Conservation (phyloP, 164 flowering plant genomes). For the Vitis rotundifolia region DNA sequence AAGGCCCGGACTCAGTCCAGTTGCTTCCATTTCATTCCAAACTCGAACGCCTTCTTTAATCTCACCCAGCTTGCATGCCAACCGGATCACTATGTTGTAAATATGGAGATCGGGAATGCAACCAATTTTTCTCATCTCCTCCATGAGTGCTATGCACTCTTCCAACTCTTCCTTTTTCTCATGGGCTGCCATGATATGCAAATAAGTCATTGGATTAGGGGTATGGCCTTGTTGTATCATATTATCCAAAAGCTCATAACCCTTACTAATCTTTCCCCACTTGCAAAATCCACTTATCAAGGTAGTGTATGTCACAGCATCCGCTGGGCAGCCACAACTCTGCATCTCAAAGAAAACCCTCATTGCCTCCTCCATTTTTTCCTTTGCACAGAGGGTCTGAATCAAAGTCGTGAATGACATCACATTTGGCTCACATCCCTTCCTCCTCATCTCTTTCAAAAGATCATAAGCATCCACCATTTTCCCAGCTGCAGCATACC, state of each 20-base stretch:
- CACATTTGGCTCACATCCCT: conserved; percentile 76
- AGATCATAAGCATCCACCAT: conserved; percentile 77
- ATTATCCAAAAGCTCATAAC: conserved; percentile 65
- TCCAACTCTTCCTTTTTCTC: conserved; percentile 89
- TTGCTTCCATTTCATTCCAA: conserved; percentile 78
- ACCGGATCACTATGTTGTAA: conserved; percentile 68
- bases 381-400: conserved; percentile 69
- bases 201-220: conserved; percentile 66
- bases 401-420: conserved; percentile 76
- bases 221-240: conserved; percentile 65
- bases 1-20: conserved; percentile 59
- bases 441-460: conserved; percentile 70
- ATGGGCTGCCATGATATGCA: conserved; percentile 71
- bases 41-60: conserved; percentile 53
- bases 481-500: conserved; percentile 69
- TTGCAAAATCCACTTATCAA: conserved; percentile 89
- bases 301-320: conserved; percentile 79
- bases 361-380: conserved; percentile 80
- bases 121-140: conserved; percentile 59
- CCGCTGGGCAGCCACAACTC: conserved; percentile 71
- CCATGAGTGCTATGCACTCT: conserved; percentile 68
- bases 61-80: conserved; percentile 81
- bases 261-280: conserved; percentile 65
- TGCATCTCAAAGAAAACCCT: conserved; percentile 65
- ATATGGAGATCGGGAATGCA: conserved; percentile 58